phyloP scores from a whole-genome alignment of 306 rosid genomes.

The Hippophae rhamnoides region DNA sequence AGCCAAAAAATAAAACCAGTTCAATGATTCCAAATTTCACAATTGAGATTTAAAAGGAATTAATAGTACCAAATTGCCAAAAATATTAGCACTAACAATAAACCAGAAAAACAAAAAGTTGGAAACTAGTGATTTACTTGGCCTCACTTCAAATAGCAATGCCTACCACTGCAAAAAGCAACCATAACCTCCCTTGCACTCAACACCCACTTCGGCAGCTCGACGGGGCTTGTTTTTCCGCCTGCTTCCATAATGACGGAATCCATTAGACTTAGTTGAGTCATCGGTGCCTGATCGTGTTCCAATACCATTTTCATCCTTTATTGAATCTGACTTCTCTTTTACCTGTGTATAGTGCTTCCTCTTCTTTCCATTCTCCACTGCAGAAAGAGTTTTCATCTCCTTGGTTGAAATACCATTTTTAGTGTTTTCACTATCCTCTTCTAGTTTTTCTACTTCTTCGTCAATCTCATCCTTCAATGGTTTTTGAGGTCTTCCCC shows the following conservation, averaged over 20 bases:
- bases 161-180: background rate
- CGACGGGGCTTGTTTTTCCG: constrained; percentile 77
- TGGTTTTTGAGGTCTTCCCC: constrained; percentile 46
- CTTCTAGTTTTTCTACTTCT: constrained; percentile 32
- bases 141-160: constrained; percentile 36
- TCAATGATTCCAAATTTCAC: constrained; percentile 37
- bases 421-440: constrained; percentile 28
- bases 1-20: constrained; percentile 28
- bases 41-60: constrained; percentile 27
- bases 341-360: constrained; percentile 31
- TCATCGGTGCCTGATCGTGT: constrained; percentile 29
- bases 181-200: constrained; percentile 48
- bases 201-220: constrained; percentile 88
- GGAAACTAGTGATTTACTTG: constrained; percentile 28
- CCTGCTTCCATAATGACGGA: constrained; percentile 79
- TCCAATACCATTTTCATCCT: constrained; percentile 34
- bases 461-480: constrained; percentile 39
- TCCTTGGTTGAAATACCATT: constrained; percentile 25
- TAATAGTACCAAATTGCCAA: constrained; percentile 25
- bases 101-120: constrained; percentile 20
- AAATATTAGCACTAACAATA: constrained; percentile 18
- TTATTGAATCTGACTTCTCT: constrained; percentile 30
- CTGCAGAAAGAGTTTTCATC: constrained; percentile 18
- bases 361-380: constrained; percentile 45
- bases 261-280: constrained; percentile 40